Percentiles rank a stretch among this genome's conserved stretches.
phyloP scores from a whole-genome alignment of 1,284 basidiomycete species.

The Moniliophthora roreri region DNA sequence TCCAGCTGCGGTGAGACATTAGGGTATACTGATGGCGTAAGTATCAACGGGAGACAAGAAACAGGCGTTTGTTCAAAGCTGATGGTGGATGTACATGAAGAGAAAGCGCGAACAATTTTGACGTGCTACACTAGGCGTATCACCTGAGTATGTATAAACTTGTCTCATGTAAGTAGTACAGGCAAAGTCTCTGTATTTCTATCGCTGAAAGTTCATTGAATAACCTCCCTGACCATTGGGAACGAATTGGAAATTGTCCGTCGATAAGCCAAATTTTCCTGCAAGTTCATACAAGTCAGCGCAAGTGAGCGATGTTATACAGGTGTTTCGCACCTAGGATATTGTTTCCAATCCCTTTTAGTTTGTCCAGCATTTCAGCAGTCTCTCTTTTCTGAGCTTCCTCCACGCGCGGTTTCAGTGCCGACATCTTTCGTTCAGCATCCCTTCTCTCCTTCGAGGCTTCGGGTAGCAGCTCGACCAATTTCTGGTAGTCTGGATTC shows the following conservation, averaged over 20 bases:
- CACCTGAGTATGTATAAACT: neutral
- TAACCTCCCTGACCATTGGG: slow-evolving; percentile 93
- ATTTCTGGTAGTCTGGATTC: slow-evolving; percentile 78
- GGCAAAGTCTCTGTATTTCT: slow-evolving; percentile 7
- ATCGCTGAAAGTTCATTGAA: slow-evolving; percentile 81
- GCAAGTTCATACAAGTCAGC: neutral
- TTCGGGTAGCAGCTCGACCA: slow-evolving; percentile 63
- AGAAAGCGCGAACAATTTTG: too few species aligned
- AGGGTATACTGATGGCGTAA: neutral
- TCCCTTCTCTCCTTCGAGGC: slow-evolving; percentile 52
- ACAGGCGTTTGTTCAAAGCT: neutral
- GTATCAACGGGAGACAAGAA: neutral
- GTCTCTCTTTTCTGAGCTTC: slow-evolving; percentile 86
- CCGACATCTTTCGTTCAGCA: slow-evolving; percentile 47
- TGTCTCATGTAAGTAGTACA: neutral
- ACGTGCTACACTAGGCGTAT: neutral
- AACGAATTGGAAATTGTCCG: slow-evolving; percentile 93
- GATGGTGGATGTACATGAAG: too few species aligned
- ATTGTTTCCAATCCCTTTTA: slow-evolving; percentile 91
- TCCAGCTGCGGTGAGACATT: neutral
- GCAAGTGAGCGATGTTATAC: neutral
- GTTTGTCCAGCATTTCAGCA: slow-evolving; percentile 88
- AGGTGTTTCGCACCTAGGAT: slow-evolving; percentile 68
- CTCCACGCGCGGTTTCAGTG: slow-evolving; percentile 67
- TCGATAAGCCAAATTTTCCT: slow-evolving; percentile 88